A percentile compares a stretch with the other conserved stretches of the same genome.
These are phyloP conservation scores for Blastomyces percursus DNA, from an alignment of 2,329 filamentous ascomycete genomes.

Conservation along the genomic window DNA sequence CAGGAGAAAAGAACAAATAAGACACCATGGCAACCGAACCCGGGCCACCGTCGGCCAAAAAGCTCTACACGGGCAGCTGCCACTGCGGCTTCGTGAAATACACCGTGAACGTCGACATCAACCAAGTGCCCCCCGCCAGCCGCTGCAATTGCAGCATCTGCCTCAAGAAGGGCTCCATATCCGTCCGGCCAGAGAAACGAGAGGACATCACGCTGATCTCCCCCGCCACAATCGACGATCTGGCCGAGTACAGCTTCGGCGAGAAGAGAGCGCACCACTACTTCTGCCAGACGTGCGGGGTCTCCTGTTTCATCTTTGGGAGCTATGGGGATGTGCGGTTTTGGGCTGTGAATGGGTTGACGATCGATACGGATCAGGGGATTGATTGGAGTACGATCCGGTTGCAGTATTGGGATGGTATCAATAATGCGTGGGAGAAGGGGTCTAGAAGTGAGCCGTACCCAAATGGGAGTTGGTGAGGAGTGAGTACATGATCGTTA, in stretches of 20 bases:
- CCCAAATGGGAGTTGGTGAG: slow-evolving; percentile 9
- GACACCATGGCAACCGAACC: neutral
- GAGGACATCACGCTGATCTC: slow-evolving; percentile 7
- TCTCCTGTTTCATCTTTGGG: slow-evolving; percentile 8
- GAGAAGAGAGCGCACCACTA: slow-evolving; percentile 6
- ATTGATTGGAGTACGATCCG: slow-evolving; percentile 11
- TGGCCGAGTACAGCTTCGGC: slow-evolving; percentile 9
- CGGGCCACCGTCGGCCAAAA: neutral
- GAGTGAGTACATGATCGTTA: no score
- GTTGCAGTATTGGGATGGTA: slow-evolving; percentile 12
- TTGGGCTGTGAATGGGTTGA: slow-evolving; percentile 9
- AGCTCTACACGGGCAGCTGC: slow-evolving; percentile 11
- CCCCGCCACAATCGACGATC: slow-evolving; percentile 9
- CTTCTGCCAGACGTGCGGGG: slow-evolving; percentile 14
- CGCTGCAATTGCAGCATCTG: slow-evolving; percentile 14
- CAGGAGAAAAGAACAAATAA: neutral
- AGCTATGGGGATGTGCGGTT: neutral
- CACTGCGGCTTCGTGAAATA: slow-evolving; percentile 13
- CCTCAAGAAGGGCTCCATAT: slow-evolving; percentile 11
- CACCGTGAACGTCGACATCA: slow-evolving; percentile 13
- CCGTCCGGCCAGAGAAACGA: neutral
- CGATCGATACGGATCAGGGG: slow-evolving; percentile 9
- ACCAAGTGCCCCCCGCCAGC: slow-evolving; percentile 7
- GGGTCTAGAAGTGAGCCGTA: slow-evolving; percentile 9
- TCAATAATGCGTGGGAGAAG: slow-evolving; percentile 5